Evolutionary conservation across 2,329 filamentous ascomycete species (phyloP).

Genomic region (Verticillium klebahnii): DNA sequence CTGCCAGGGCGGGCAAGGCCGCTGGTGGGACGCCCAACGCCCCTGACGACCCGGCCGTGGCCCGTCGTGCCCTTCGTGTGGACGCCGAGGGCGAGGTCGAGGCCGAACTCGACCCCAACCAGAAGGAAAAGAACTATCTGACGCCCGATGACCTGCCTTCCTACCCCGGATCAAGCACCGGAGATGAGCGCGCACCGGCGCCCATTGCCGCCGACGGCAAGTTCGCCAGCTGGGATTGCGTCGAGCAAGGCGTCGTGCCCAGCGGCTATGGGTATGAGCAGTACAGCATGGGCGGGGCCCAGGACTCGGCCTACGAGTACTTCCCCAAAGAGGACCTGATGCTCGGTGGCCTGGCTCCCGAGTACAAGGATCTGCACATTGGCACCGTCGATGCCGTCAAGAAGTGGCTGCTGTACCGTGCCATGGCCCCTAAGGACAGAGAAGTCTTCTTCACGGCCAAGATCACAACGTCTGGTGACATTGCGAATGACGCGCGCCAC

Average conservation of each 20-base stretch:
- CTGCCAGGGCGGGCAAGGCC: neutral
- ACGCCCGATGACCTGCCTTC: neutral
- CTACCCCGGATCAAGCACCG: conserved; percentile 2
- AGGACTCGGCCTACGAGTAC: conserved; percentile 70
- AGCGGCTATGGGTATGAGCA: conserved; percentile 38
- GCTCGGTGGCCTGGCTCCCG: conserved; percentile 66
- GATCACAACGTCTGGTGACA: conserved; percentile 40
- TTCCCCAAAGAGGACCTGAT: conserved; percentile 67
- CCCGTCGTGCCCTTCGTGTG: neutral
- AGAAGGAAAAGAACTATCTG: neutral
- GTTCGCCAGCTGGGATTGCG: conserved; percentile 42
- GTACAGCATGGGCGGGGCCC: conserved; percentile 59
- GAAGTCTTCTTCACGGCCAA: conserved; percentile 73
- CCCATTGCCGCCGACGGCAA: conserved; percentile 24
- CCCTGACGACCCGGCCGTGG: neutral
- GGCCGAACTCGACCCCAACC: conserved; percentile 6
- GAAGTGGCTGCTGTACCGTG: conserved; percentile 71
- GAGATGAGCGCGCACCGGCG: conserved; percentile 3
- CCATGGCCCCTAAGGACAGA: conserved; percentile 62
- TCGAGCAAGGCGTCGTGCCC: conserved; percentile 53
- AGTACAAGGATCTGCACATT: conserved; percentile 71
- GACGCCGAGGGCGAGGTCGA: neutral
- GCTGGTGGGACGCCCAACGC: neutral
- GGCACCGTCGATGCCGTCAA: conserved; percentile 63
- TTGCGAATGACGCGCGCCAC: conserved; percentile 31